Base-by-base conservation (phyloP, 2,329 filamentous ascomycete genomes). In the Epichloe sp. region DNA sequence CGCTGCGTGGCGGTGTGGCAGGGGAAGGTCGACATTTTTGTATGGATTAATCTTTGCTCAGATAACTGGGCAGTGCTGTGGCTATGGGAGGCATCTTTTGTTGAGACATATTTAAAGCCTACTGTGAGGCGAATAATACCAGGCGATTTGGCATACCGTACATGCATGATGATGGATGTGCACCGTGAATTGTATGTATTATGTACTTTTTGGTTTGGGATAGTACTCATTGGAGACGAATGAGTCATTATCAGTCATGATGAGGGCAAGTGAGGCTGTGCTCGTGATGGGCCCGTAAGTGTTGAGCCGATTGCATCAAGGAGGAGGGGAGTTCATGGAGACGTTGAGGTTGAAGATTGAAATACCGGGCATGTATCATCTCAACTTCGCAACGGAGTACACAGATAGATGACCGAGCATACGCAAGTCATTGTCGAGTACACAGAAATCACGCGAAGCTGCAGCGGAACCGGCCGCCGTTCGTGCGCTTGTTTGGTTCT, bases 21-120 rank as follows among this genome's bases (percentile, higher is more conserved):
- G 23, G 31, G 44, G n/a, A 37, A 11, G 21, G 8, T 15, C 45
- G 40, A 45, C 45, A 52, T 48, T 47, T 47, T 43, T 56, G 55
- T 58, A 56, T 55, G 55, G 55, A 54, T 51, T 57, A 57, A 56
- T 56, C 45, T 51, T 44, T 53, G 54, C 47, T 50, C 52, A 43
- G 21, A 41, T 5, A 31, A 15, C 34, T 50, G 53, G 26, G 19
- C 21, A 15, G 34, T 44, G 40, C 48, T 26, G 12, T 42, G 44
- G 44, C 34, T 46, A 15, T 46, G 34, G 44, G n/a, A 15, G 44
- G 44, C 44, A 46, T 46, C 34, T 46, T 46, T 36, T 46, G 44
- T 46, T 46, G 44, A 46, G 44, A 46, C 38, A 35, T 34, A 26
- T 31, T 40, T 19, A 42, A 3, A 26, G 47, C 47, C 47, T 31